A percentile compares a stretch with the other conserved stretches of the same genome.
Conservation (phyloP, 176 grass and related monocot species). For the Phragmites australis region DNA sequence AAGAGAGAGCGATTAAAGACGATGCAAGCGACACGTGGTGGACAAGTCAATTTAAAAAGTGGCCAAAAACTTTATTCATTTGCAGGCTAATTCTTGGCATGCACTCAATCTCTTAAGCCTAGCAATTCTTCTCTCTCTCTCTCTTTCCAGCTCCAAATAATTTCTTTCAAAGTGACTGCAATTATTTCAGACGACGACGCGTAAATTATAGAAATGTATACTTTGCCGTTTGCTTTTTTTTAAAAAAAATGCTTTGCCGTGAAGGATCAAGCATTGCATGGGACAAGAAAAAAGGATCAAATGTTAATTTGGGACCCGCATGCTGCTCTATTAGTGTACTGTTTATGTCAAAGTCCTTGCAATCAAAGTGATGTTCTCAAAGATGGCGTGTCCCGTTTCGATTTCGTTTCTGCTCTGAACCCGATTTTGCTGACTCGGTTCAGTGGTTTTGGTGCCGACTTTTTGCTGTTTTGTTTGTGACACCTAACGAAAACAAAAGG, state of each 20-base stretch:
- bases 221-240: too few relatives aligned
- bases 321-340: background rate
- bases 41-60: slow-evolving; percentile 16
- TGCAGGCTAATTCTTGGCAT: slow-evolving; percentile 58
- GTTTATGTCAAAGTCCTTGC: slow-evolving; percentile 11
- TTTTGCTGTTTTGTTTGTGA: slow-evolving; percentile 34
- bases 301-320: background rate
- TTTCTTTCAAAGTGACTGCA: slow-evolving; percentile 14
- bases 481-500: slow-evolving; percentile 18
- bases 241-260: slow-evolving; percentile 35
- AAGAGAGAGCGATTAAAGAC: slow-evolving; percentile 36
- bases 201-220: background rate
- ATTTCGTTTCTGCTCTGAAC: slow-evolving; percentile 27
- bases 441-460: slow-evolving; percentile 17
- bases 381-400: slow-evolving; percentile 31
- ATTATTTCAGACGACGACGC: slow-evolving; percentile 43
- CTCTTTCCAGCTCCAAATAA: background rate
- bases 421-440: slow-evolving; percentile 20
- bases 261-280: slow-evolving; percentile 35
- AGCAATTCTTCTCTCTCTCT: background rate
- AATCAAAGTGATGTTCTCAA: background rate
- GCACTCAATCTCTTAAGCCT: slow-evolving; percentile 49
- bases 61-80: slow-evolving; percentile 52
- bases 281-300: background rate
- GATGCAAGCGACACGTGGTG: slow-evolving; percentile 51